Conservation (phyloP, 1,139 yeast species). For the Candida sp. region DNA sequence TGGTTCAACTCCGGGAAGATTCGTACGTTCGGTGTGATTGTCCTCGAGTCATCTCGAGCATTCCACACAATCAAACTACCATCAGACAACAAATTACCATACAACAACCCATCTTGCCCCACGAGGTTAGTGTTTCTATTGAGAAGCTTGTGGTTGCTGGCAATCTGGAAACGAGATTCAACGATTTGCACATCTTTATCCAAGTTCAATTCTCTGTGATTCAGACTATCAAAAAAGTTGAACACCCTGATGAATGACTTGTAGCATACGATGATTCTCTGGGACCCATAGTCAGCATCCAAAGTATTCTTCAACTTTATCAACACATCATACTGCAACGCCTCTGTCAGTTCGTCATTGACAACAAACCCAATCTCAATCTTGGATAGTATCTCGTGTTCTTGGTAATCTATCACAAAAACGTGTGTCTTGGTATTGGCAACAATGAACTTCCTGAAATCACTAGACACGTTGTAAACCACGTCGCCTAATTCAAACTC, state of each 20-base stretch:
- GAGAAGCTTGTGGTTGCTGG: conserved; percentile 6
- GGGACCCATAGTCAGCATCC: conserved; percentile 61
- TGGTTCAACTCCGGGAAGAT: conserved; percentile 23
- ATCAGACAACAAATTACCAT: conserved; percentile 38
- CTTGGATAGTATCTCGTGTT: conserved; percentile 14
- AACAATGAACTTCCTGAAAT: conserved; percentile 32
- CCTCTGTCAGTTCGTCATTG: not conserved
- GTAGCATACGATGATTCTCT: conserved; percentile 36
- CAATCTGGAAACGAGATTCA: conserved; percentile 23
- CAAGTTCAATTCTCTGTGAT: conserved; percentile 14
- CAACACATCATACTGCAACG: conserved; percentile 8
- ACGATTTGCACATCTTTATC: conserved; percentile 21
- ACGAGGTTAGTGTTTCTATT: conserved; percentile 23
- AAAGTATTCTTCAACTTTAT: conserved; percentile 16
- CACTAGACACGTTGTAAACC: conserved; percentile 29
- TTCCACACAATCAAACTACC: conserved; percentile 46
- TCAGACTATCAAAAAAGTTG: conserved; percentile 19
- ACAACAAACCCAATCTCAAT: conserved; percentile 14
- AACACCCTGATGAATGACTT: conserved; percentile 28
- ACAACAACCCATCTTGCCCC: conserved; percentile 45
- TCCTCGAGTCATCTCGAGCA: conserved; percentile 28
- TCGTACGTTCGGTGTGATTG: conserved; percentile 23
- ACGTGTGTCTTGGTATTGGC: conserved; percentile 23
- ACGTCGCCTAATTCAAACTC: conserved; percentile 20
- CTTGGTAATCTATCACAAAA: conserved; percentile 25